These are phyloP conservation scores for Epichloe sylvatica DNA, from an alignment of 2,329 filamentous ascomycete species.

Conservation along the genomic window DNA sequence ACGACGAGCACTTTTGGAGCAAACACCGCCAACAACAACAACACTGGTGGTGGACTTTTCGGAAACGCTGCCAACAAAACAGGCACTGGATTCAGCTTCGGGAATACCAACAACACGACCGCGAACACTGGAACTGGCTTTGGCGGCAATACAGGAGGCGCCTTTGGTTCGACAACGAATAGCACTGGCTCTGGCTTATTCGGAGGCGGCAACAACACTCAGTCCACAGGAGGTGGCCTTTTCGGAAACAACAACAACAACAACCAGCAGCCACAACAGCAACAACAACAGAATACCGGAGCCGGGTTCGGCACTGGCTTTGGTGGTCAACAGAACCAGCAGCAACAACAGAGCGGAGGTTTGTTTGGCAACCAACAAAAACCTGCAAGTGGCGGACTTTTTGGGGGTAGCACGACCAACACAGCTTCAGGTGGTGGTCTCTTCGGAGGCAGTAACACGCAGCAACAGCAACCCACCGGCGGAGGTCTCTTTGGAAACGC, in stretches of 20 bases:
- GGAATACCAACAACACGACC: slow-evolving; percentile 23
- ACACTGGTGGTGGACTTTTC: slow-evolving; percentile 26
- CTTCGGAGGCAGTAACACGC: slow-evolving; percentile 29
- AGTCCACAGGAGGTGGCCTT: slow-evolving; percentile 27
- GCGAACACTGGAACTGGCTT: slow-evolving; percentile 12
- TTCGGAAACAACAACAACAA: slow-evolving; percentile 29
- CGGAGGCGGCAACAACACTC: slow-evolving; percentile 19
- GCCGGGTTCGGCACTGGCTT: slow-evolving; percentile 21
- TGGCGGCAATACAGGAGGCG: slow-evolving; percentile 12
- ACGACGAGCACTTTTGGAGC: slow-evolving; percentile 20
- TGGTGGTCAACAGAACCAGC: slow-evolving; percentile 18
- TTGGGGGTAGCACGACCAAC: slow-evolving; percentile 19
- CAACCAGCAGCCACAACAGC: slow-evolving; percentile 12
- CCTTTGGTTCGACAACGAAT: slow-evolving; percentile 22
- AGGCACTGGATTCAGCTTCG: slow-evolving; percentile 26
- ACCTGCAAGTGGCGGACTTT: slow-evolving; percentile 20
- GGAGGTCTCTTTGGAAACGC: slow-evolving; percentile 20
- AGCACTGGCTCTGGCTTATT: slow-evolving; percentile 26
- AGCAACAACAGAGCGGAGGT: slow-evolving; percentile 20
- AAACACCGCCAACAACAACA: slow-evolving; percentile 14
- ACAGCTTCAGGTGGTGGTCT: slow-evolving; percentile 26
- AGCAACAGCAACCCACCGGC: slow-evolving; percentile 24
- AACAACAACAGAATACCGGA: slow-evolving; percentile 16
- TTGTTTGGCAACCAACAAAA: slow-evolving; percentile 34
- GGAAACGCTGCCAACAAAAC: slow-evolving; percentile 26